Conservation (phyloP, 2,329 filamentous ascomycete genomes). For the Arthrobotrys pseudoclavata region DNA sequence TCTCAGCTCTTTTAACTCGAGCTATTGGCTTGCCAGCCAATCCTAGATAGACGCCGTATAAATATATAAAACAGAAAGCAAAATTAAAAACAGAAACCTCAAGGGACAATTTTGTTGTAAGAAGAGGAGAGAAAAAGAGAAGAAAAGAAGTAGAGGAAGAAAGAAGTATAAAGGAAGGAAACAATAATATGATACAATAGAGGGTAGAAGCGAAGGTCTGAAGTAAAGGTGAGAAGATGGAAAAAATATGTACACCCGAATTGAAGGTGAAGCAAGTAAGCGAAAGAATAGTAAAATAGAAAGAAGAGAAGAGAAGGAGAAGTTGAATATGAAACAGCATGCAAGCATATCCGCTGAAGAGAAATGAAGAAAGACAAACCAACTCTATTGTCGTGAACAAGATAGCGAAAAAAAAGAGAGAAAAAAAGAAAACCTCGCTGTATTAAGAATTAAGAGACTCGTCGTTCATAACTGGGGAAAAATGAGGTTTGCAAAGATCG, state of each 20-base stretch:
- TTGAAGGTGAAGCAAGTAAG: slow-evolving; percentile 40
- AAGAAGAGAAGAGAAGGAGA: slow-evolving; percentile 18
- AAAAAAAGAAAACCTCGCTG: slow-evolving; percentile 17
- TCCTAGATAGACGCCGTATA: slow-evolving; percentile 32
- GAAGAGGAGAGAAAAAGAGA: slow-evolving; percentile 7
- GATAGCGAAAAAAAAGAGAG: background rate
- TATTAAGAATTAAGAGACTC: slow-evolving; percentile 27
- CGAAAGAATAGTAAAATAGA: slow-evolving; percentile 55
- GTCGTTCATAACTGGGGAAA: slow-evolving; percentile 21
- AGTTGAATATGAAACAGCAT: slow-evolving; percentile 19
- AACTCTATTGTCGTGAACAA: slow-evolving; percentile 27
- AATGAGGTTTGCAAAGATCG: slow-evolving; percentile 11
- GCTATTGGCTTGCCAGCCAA: slow-evolving; percentile 27
- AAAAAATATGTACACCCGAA: slow-evolving; percentile 54
- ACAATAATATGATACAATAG: slow-evolving; percentile 62
- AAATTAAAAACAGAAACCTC: slow-evolving; percentile 1
- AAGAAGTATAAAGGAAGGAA: slow-evolving; percentile 33
- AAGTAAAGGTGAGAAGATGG: slow-evolving; percentile 25
- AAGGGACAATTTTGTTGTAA: slow-evolving; percentile 7
- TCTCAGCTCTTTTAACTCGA: slow-evolving; percentile 24
- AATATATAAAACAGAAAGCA: slow-evolving; percentile 25
- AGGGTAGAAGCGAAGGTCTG: slow-evolving; percentile 65
- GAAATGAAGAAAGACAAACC: slow-evolving; percentile 7
- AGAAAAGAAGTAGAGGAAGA: slow-evolving; percentile 4
- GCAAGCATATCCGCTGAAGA: slow-evolving; percentile 17